Conservation (phyloP, 208 protist species). For the Zelonia costaricensis region DNA sequence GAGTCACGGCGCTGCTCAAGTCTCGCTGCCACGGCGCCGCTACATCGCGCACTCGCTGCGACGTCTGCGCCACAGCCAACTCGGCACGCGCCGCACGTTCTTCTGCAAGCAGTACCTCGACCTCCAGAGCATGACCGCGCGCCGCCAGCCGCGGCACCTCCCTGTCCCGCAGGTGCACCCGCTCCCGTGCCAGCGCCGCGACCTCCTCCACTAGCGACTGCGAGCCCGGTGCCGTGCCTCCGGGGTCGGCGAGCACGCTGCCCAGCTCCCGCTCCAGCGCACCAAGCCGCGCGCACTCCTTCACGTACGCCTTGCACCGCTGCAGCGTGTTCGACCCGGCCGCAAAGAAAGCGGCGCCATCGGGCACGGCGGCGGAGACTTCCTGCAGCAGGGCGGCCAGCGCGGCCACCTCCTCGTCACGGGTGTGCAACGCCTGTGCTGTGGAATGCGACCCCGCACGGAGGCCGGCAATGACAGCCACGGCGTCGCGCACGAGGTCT, state of each 20-base stretch:
- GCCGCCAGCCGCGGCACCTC: background rate
- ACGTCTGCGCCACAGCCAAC: background rate
- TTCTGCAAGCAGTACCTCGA: background rate
- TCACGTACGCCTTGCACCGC: slow-evolving; percentile 9
- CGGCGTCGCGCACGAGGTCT: slow-evolving; percentile 1
- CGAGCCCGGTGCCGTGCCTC: background rate
- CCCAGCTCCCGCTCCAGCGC: slow-evolving; percentile 4
- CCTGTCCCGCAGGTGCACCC: background rate
- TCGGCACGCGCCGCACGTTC: slow-evolving; percentile 1
- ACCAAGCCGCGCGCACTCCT: slow-evolving; percentile 14
- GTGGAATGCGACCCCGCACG: background rate
- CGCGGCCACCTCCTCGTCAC: background rate
- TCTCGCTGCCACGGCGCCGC: background rate
- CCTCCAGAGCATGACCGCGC: too few relatives aligned
- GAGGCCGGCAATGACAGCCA: slow-evolving; percentile 4
- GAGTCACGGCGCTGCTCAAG: background rate
- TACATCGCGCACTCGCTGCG: background rate
- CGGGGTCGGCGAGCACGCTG: background rate
- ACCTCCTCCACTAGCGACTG: background rate
- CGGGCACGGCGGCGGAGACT: slow-evolving; percentile 3
- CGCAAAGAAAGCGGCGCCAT: slow-evolving; percentile 1
- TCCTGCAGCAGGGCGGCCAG: slow-evolving; percentile 1
- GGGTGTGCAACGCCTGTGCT: background rate
- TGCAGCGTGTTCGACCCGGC: background rate
- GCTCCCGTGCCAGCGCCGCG: background rate